Conservation (phyloP, 225 moss, liverwort and hornwort species). For the Straminergon stramineum region DNA sequence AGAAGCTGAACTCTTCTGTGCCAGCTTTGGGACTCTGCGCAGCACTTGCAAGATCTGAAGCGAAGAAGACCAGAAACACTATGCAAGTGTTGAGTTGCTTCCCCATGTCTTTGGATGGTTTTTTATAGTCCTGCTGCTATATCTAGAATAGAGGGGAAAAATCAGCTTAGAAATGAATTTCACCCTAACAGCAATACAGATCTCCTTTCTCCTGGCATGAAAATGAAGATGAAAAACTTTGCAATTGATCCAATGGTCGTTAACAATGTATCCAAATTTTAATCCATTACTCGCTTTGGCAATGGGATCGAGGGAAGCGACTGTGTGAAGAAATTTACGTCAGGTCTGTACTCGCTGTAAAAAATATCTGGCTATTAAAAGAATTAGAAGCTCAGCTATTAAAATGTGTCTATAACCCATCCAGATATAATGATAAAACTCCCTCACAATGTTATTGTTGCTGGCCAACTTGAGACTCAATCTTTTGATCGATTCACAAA, state of each 20-base stretch:
- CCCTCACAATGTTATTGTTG: not conserved
- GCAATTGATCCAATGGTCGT: not conserved
- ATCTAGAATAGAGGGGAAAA: not conserved
- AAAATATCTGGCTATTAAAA: not conserved
- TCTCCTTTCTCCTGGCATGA: not conserved
- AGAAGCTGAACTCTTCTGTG: constrained; percentile 2
- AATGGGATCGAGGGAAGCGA: too few relatives aligned
- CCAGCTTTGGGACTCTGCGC: not conserved
- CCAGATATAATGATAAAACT: too few relatives aligned
- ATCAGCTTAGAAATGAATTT: not conserved
- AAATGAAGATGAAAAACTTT: too few relatives aligned
- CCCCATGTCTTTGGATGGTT: not conserved
- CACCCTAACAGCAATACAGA: not conserved
- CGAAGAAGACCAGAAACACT: not conserved
- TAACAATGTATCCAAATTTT: too few relatives aligned
- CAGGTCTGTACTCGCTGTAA: not conserved
- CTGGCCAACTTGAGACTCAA: not conserved
- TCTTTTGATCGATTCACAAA: too few relatives aligned
- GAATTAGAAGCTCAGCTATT: not conserved
- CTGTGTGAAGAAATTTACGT: not conserved
- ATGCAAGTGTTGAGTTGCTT: not conserved
- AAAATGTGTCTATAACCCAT: not conserved
- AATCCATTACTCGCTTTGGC: too few relatives aligned
- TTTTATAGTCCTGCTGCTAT: not conserved
- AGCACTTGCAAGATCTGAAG: not conserved